Base-by-base conservation (phyloP, 1,139 yeast species). In the Pneumocystis jirovecii region DNA sequence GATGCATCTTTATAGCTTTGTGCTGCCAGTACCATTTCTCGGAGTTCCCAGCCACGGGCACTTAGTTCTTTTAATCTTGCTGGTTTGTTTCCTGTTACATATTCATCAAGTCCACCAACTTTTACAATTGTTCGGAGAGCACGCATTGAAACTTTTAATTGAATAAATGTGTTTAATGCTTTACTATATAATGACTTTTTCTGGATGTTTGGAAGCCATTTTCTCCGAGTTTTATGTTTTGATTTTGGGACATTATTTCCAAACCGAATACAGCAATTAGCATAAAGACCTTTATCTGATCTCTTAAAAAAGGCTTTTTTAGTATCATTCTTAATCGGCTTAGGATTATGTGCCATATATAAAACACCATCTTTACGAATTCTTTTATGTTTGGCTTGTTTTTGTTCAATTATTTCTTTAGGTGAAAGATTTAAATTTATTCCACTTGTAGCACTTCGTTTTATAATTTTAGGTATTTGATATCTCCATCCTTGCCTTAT, bases 161-260 rank as follows among this genome's bases (percentile, higher is more conserved):
- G 40, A 39, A 59, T 25, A 59, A 39, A 21, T 19, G 25, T 37
- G n/a, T 59, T 15, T 39, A 59, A 37, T 35, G 42, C 42, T 59
- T 39, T 39, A 59, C 61, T 59, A 21, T 21, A 39, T 6, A 59
- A 17, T 10, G 21, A 37, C 29, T 39, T 35, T 37, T 59, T 35
- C 42, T 35, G 40, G 19, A 59, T 59, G 19, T 59, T 59, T 19
- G 61, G 61, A 7, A 59, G 40, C 61, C 61, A 59, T 37, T 39
- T 59, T n/a, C 61, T 59, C 21, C 61, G 40, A 25, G 61, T 59
- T 39, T 59, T 59, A 35, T 25, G 40, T 39, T 59, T 59, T 35
- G 61, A 59, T 37, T 59, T 35, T 37, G 61, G 61, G 21, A 59
- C 61, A 39, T 59, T 59, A 39, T 59, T 59, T 19, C 61, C 61